Evolutionary conservation across 2,329 filamentous ascomycete species (phyloP), one percentile per base, ranked within the genome.

Genomic region (Sclerotinia spermophila): DNA sequence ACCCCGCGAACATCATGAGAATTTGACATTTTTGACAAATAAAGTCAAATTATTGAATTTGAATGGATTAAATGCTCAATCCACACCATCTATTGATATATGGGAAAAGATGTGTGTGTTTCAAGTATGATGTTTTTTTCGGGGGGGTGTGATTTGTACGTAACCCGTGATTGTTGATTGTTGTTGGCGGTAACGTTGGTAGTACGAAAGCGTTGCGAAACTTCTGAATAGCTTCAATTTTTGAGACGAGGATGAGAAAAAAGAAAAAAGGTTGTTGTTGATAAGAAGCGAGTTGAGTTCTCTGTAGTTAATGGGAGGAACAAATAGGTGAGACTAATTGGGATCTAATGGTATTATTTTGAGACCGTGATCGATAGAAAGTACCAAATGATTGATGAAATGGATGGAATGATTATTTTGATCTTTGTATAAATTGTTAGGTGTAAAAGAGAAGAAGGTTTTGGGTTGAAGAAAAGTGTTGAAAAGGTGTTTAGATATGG

Each of bases 221-320:
- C 40, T 30, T 75, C 72, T 73, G 77, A 77, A 78, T 78, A 78
- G 75, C 77, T 75, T 78, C 77, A 78, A 72, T 61, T 62, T 62
- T 38, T 69, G 67, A 72, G 71, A 71, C 72, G 69, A 72, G 72
- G 72, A 71, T 73, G 68, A 71, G 71, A 71, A 73, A 64, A 42
- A 62, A 40, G 0, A 45, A 69, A 68, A 70, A 71, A 27, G 8
- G 59, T 58, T 38, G 40, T 35, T 72, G 55, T 51, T 55, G 73
- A 35, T 30, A 45, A 59, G 70, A 40, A 55, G 55, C 55, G 68
- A 71, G 64, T n/a, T 68, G 38, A 70, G 35, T 33, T 42, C 38
- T 68, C 60, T 10, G 17, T 33, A 42, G 35, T 67, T 42, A 35
- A 27, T 35, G 27, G 27, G 66, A 38, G 15, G 58, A 56, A 67